Evolutionary conservation across 1,284 basidiomycete genomes (phyloP), one percentile per base, ranked within the genome.

Genomic region (Schizophyllum commune): DNA sequence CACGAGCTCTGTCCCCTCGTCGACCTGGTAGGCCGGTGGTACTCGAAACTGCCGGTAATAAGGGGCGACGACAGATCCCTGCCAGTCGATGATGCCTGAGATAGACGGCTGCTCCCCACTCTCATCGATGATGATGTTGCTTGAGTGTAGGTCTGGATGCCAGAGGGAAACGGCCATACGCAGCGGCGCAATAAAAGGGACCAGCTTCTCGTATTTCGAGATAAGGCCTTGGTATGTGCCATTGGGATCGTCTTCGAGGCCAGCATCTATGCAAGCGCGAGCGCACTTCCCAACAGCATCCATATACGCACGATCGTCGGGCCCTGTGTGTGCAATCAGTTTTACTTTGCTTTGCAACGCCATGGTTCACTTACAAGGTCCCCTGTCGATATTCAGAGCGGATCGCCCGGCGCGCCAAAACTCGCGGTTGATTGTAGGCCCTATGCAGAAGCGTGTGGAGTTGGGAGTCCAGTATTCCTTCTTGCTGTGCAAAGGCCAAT

Each of bases 1-100:
- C 39, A 47, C 39, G 8, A 47, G 39, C 2, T 47, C 39, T 47
- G 39, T 47, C 17, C 39, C 39, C 39, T 47, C 39, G 39, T 47
- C 39, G 9, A 47, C 39, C 9, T 9, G 13, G 8, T 47, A 47
- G 17, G 39, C 39, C 2, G 39, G 39, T 4, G 39, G 39, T 4
- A 47, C 39, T 47, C 9, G 39, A 8, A 47, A 47, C 39, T 47
- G 39, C 39, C 39, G 39, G 8, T 47, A 47, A 8, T 47, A 47
- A 2, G 39, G 39, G 4, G 39, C 39, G 39, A 47, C 39, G 39
- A 47, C 39, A 47, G 39, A 47, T 47, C 53, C 53, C 58, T 74
- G 72, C 73, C 72, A 74, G 63, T 74, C 72, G 51, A 74, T 70
- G 58, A 74, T 64, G 32, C 66, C 64, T 11, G 61, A 59, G 22